These are phyloP conservation scores for Heracleum sosnowskyi DNA, from an alignment of 129 eudicot species.

Conservation along the genomic window DNA sequence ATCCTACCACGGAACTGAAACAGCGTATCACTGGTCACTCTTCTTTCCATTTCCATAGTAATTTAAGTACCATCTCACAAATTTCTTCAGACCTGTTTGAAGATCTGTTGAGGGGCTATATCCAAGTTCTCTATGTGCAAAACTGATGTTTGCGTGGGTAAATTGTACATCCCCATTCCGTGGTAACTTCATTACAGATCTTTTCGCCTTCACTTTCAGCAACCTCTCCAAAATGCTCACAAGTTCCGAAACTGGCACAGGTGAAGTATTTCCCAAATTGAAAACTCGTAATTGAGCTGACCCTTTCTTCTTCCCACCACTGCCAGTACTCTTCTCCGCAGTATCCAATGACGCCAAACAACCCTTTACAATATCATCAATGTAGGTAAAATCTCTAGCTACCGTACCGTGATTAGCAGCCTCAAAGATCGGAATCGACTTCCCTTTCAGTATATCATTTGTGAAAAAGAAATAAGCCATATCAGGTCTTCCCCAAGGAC, in stretches of 20 bases:
- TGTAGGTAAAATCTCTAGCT: constrained; percentile 78
- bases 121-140: constrained; percentile 60
- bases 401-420: constrained; percentile 70
- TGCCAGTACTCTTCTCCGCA: constrained; percentile 81
- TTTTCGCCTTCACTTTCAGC: constrained; percentile 70
- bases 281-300: constrained; percentile 67
- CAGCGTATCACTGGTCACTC: constrained; percentile 39
- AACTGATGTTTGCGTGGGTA: constrained; percentile 79
- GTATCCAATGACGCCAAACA: constrained; percentile 80
- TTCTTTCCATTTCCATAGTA: constrained; percentile 61
- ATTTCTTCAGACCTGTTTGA: constrained; percentile 79
- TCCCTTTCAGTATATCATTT: constrained; percentile 57
- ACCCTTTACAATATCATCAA: constrained; percentile 86
- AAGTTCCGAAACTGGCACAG: constrained; percentile 69
- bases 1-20: constrained; percentile 23
- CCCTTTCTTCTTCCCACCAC: constrained; percentile 79
- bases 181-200: constrained; percentile 58
- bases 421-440: constrained; percentile 59
- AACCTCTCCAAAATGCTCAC: constrained; percentile 67
- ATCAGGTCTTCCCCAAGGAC: constrained; percentile 96
- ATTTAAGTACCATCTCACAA: constrained; percentile 72
- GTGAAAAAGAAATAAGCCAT: constrained; percentile 89
- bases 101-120: constrained; percentile 77
- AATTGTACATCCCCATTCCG: constrained; percentile 79
- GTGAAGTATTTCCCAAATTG: constrained; percentile 78